Conservation (phyloP, 257 asterid species). For the Cordia subcordata region DNA sequence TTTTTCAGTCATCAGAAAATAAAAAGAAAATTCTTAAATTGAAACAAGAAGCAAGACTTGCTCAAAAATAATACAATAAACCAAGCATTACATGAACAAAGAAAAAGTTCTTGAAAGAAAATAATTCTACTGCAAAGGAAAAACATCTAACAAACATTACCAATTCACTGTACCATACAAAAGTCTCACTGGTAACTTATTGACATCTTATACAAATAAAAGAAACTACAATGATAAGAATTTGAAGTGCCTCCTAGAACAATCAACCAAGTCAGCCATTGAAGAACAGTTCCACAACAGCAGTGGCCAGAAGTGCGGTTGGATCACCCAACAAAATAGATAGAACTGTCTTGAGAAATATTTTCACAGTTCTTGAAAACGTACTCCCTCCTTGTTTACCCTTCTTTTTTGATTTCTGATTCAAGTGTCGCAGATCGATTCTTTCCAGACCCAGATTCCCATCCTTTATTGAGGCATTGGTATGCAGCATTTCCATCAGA, state of each 20-base stretch:
- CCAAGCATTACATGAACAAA: too few relatives aligned
- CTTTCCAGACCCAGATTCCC: conserved; percentile 13
- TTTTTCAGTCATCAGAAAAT: too few relatives aligned
- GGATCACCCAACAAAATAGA: conserved; percentile 31
- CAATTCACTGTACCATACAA: too few relatives aligned
- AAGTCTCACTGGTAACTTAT: too few relatives aligned
- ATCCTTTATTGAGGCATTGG: conserved; percentile 8
- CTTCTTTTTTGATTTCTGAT: not conserved
- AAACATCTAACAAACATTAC: not conserved
- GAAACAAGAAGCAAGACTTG: too few relatives aligned
- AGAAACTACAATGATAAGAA: too few relatives aligned
- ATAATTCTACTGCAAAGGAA: not conserved
- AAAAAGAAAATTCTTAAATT: too few relatives aligned
- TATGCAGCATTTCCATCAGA: conserved; percentile 27
- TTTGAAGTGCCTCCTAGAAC: too few relatives aligned
- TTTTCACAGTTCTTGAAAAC: conserved; percentile 7
- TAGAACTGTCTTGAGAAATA: conserved; percentile 20
- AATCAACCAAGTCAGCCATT: too few relatives aligned
- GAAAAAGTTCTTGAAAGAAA: not conserved
- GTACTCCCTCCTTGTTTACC: not conserved
- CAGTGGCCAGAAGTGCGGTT: conserved; percentile 15
- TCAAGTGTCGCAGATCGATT: conserved; percentile 9
- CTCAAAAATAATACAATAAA: too few relatives aligned
- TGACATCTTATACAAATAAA: too few relatives aligned
- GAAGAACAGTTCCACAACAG: conserved; percentile 7